Percentiles rank a stretch among this genome's conserved stretches.
Conservation (phyloP, 1,139 yeast species). For the Geotrichum candidum region DNA sequence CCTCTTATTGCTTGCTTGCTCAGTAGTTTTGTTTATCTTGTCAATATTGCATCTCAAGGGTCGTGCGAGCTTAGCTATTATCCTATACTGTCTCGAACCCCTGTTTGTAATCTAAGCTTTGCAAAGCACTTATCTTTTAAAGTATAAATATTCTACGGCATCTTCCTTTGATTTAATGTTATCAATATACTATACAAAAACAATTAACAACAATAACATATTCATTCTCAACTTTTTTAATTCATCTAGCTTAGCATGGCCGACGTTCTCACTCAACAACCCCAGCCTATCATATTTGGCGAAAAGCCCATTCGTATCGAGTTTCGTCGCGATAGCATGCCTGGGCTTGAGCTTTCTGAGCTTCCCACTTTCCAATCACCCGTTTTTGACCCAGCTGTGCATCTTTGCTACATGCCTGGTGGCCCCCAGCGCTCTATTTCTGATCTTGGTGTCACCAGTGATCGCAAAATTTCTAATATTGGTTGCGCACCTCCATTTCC, state of each 20-base stretch:
- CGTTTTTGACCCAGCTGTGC: constrained; percentile 8
- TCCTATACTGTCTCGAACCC: neutral
- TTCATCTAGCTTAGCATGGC: neutral
- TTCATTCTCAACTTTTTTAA: neutral
- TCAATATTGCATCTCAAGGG: no score
- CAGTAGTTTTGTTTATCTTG: neutral
- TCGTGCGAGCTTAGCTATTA: no score
- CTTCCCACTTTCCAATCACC: neutral
- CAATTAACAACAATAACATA: neutral
- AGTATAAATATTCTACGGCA: neutral
- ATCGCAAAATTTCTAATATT: constrained; percentile 15
- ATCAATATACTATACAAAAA: neutral
- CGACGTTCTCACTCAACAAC: constrained; percentile 1
- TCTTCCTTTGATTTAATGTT: neutral
- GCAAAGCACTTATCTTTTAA: neutral
- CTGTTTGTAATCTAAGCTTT: neutral
- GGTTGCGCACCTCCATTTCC: constrained; percentile 45
- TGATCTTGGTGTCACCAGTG: constrained; percentile 8
- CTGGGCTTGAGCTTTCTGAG: constrained; percentile 9
- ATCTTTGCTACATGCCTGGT: constrained; percentile 11
- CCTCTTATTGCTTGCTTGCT: neutral
- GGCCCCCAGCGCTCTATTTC: constrained; percentile 1
- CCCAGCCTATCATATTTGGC: constrained; percentile 6
- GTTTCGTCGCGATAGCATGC: constrained; percentile 13
- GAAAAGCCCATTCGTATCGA: constrained; percentile 4